Conservation (phyloP, 331 rosid species). For the Acacia concinna region DNA sequence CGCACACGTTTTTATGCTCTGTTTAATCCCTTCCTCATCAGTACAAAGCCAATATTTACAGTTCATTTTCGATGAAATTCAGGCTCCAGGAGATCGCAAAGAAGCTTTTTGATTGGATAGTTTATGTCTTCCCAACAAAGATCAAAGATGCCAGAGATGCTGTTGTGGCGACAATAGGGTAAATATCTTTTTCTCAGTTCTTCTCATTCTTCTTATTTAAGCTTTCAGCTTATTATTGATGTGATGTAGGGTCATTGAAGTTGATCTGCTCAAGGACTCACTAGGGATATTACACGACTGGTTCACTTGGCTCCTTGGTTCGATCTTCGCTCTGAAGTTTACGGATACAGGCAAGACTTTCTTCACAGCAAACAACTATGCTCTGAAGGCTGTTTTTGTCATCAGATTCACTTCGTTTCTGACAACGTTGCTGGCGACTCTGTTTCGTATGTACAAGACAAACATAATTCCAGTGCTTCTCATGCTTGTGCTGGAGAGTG, state of each 20-base stretch:
- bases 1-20: not conserved
- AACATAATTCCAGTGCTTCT: not conserved
- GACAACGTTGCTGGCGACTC: not conserved
- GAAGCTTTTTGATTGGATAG: not conserved
- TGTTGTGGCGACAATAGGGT: not conserved
- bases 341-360: not conserved
- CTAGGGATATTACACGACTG: not conserved
- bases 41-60: not conserved
- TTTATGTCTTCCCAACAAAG: not conserved
- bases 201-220: not conserved
- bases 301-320: not conserved
- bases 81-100: not conserved
- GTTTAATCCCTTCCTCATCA: not conserved
- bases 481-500: not conserved
- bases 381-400: not conserved
- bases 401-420: not conserved
- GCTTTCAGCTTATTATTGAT: not conserved
- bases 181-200: not conserved
- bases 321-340: not conserved
- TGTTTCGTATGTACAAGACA: not conserved
- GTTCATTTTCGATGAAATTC: not conserved
- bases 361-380: not conserved
- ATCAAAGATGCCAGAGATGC: not conserved
- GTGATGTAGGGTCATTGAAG: not conserved
- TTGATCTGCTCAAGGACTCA: not conserved